Conservation (phyloP, 83 land plant species). For the Picea engelmannii region DNA sequence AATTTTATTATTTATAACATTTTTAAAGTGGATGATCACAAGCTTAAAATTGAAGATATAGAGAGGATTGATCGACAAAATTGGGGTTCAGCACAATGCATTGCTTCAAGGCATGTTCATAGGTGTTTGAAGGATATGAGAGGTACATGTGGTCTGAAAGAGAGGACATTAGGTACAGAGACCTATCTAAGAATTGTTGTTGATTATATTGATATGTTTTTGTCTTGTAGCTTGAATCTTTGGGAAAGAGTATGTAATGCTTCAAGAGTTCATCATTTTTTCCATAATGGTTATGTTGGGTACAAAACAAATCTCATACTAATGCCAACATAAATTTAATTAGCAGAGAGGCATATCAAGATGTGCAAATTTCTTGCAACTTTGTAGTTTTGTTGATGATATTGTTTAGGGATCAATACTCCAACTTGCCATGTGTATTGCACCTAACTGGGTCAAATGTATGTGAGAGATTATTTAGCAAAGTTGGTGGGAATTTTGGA, state of each 20-base stretch:
- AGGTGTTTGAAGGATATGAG: not conserved
- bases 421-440: not conserved
- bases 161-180: not conserved
- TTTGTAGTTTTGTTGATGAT: not conserved
- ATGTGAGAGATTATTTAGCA: not conserved
- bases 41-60: not conserved
- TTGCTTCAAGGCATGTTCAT: not conserved
- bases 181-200: not conserved
- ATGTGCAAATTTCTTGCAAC: not conserved
- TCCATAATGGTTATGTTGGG: not conserved
- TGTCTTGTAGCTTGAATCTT: not conserved
- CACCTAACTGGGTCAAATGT: not conserved
- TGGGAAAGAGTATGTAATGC: not conserved
- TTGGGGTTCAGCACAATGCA: not conserved
- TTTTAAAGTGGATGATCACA: not conserved
- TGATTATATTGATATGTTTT: not conserved
- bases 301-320: not conserved
- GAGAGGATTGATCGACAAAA: not conserved
- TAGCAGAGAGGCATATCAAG: not conserved
- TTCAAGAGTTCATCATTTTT: not conserved
- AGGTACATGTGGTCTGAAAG: not conserved
- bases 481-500: not conserved
- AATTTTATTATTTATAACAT: not conserved
- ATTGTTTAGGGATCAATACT: not conserved
- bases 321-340: not conserved